phyloP scores from a whole-genome alignment of 768 basidiomycete genomes.

The Naematelia encephala region DNA sequence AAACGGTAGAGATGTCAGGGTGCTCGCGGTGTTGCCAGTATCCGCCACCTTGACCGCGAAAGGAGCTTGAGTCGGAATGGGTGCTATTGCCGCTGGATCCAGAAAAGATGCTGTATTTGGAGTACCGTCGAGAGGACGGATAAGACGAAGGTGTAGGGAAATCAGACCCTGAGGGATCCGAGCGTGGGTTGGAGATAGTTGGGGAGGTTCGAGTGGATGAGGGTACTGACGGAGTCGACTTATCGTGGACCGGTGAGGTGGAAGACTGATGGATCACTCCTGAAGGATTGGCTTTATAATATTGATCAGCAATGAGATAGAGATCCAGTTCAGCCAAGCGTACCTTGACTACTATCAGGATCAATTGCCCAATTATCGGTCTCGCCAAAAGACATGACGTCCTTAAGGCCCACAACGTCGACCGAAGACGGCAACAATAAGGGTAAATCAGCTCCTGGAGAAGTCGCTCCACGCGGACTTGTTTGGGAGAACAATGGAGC shows the following conservation, averaged over 20 bases:
- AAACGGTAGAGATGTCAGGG: conserved; percentile 43
- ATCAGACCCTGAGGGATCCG: conserved; percentile 1
- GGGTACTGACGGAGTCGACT: conserved; percentile 26
- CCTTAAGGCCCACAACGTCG: not conserved
- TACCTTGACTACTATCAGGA: not conserved
- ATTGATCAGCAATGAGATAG: too few species aligned
- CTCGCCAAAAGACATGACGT: not conserved
- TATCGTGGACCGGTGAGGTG: conserved; percentile 11
- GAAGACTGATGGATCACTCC: not conserved
- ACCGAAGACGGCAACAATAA: not conserved
- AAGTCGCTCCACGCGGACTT: not conserved
- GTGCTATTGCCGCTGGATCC: conserved; percentile 21
- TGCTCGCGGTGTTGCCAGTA: conserved; percentile 20
- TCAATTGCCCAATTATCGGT: not conserved
- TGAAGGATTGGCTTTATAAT: too few species aligned
- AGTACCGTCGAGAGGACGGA: conserved; percentile 16
- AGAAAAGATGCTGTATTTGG: conserved; percentile 27
- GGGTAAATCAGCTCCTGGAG: not conserved
- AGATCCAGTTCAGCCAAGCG: too few species aligned
- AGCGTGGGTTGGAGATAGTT: conserved; percentile 1
- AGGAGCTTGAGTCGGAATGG: conserved; percentile 28
- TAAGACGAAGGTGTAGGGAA: conserved; percentile 1
- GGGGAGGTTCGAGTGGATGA: conserved; percentile 23
- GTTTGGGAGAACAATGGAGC: not conserved
- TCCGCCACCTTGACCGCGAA: conserved; percentile 10